Evolutionary conservation across 768 basidiomycete genomes (phyloP).

Genomic region (Dacryopinax primogenitus): DNA sequence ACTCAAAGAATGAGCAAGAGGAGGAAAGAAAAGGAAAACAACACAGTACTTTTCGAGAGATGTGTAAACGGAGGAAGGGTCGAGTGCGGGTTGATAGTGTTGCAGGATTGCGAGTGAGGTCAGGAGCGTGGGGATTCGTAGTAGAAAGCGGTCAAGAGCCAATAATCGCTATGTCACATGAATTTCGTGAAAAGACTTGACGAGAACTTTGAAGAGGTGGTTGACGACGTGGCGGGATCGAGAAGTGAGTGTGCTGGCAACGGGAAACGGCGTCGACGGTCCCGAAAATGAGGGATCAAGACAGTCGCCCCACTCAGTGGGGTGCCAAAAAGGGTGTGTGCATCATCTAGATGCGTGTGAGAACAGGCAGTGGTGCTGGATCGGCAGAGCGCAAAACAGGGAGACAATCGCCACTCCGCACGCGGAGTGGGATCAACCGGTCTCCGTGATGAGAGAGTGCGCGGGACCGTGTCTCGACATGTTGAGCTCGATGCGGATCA

Average conservation of each 20-base stretch:
- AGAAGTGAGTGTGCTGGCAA: slow-evolving; percentile 2
- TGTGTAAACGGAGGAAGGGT: background rate
- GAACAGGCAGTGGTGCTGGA: background rate
- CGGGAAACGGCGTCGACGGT: background rate
- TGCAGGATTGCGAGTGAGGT: slow-evolving; percentile 5
- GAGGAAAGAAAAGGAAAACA: background rate
- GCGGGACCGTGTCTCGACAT: slow-evolving; percentile 7
- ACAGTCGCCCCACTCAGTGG: background rate
- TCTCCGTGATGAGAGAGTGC: background rate
- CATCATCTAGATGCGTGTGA: slow-evolving; percentile 5
- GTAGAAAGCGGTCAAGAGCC: background rate
- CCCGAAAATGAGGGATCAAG: slow-evolving; percentile 3
- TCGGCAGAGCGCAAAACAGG: slow-evolving; percentile 6
- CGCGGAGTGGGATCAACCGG: slow-evolving; percentile 4
- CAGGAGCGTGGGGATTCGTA: background rate
- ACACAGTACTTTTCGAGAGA: slow-evolving; percentile 3
- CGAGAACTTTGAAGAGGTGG: background rate
- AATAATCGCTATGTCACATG: background rate
- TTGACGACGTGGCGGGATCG: slow-evolving; percentile 4
- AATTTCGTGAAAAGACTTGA: background rate
- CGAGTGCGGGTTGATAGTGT: slow-evolving; percentile 7
- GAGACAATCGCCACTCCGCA: slow-evolving; percentile 2
- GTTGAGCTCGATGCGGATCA: slow-evolving; percentile 4
- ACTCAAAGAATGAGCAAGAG: background rate
- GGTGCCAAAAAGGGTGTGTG: background rate